Conservation (phyloP, 768 basidiomycete species). For the Clavaria fumosa region DNA sequence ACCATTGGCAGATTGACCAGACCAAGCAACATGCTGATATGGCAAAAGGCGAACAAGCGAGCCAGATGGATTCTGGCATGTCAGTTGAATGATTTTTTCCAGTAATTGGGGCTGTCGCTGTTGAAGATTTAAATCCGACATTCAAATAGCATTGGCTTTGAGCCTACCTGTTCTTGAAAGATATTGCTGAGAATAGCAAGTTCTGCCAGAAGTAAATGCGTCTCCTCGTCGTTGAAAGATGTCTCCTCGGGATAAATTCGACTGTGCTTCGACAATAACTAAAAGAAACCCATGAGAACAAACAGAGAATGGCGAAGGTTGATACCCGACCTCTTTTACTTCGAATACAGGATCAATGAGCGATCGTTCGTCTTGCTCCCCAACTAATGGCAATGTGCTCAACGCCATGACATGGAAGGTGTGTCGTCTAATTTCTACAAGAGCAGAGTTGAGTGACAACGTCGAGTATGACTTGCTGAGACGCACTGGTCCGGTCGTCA, state of each 20-base stretch:
- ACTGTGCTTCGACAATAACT: not conserved
- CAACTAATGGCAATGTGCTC: slow-evolving; percentile 19
- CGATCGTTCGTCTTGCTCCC: slow-evolving; percentile 6
- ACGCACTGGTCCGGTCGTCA: too few species aligned
- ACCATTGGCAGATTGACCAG: slow-evolving; percentile 27
- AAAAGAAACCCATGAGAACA: not conserved
- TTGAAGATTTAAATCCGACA: too few species aligned
- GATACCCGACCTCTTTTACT: slow-evolving; percentile 13
- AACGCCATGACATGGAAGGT: slow-evolving; percentile 27
- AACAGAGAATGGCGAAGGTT: not conserved
- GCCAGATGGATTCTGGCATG: slow-evolving; percentile 18
- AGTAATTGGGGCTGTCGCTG: too few species aligned
- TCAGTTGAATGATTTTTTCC: slow-evolving; percentile 25
- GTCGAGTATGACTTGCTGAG: too few species aligned
- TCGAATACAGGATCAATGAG: slow-evolving; percentile 11
- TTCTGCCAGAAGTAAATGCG: slow-evolving; percentile 3
- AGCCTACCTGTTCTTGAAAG: too few species aligned
- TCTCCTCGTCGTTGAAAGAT: not conserved
- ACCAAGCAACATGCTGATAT: slow-evolving; percentile 48
- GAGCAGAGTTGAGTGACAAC: too few species aligned
- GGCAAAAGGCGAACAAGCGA: slow-evolving; percentile 31
- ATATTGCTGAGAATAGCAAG: slow-evolving; percentile 1
- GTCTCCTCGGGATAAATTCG: too few species aligned
- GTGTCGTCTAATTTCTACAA: slow-evolving; percentile 26
- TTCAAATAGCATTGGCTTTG: too few species aligned